Base-by-base conservation (phyloP, 257 asterid species). In the Capsicum chinense region DNA sequence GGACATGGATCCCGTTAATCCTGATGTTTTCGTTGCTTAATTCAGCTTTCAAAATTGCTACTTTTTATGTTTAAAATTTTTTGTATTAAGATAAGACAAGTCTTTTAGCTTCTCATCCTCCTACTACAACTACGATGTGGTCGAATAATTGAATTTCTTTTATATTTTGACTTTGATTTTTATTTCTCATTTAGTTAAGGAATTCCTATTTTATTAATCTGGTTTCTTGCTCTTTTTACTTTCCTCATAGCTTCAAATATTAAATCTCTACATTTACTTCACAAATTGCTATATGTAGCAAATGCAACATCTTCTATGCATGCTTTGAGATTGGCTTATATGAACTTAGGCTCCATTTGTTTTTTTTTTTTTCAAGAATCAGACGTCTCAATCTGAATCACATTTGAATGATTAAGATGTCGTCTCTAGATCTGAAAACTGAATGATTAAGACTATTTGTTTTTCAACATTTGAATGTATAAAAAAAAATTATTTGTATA, bases 1-100 rank as follows among this genome's bases (percentile, higher is more conserved):
- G 33, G 33, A 26, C 33, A 26, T 26, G 33, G 33, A 79, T 12
- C 74, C 66, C 60, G 81, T 33, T 56, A 44, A 56, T 6, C 57
- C 81, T 69, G 86, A 78, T 54, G n/a, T 56, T 73, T 73, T 42
- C 42, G 50, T 58, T 35, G 63, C 88, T 48, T 86, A 79, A 79
- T 81, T 83, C 33, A 62, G 58, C 37, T 81, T 81, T 14, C 33
- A 42, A 42, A 39, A 39, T 26, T 19, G 60, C 19, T 50, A 6
- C 50, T 14, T 66, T 26, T 15, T 68, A 39, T 37, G 39, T 37
- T 39, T 37, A 15, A 68, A 8, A 39, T 0, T 3, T 68, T 16
- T 17, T 15, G 52, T 68, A 50, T 67, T 67, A 26, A 26, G 33
- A 26, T 26, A 26, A 26, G 33, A 26, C 33, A 26, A 26, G 33